Conservation (phyloP, 345 rosid species). For the Brassica juncea region DNA sequence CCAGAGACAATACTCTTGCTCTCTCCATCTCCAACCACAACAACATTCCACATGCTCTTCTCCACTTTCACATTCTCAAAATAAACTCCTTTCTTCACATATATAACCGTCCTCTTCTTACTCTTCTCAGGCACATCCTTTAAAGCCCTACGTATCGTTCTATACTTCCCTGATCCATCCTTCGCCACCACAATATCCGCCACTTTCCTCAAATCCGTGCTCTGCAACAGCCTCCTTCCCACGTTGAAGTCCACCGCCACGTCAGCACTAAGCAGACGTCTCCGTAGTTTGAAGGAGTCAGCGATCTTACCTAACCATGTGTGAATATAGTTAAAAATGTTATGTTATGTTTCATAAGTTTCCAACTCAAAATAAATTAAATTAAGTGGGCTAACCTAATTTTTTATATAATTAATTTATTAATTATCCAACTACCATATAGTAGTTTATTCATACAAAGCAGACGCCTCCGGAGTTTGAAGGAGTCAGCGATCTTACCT, state of each 20-base stretch:
- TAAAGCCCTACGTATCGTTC: constrained; percentile 58
- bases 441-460: neutral
- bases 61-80: constrained; percentile 65
- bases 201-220: constrained; percentile 50
- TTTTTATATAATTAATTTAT: neutral
- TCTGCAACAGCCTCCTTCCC: constrained; percentile 46
- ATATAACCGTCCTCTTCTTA: constrained; percentile 56
- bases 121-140: constrained; percentile 61
- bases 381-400: neutral
- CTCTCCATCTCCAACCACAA: constrained; percentile 76
- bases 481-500: constrained; percentile 3
- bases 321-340: neutral
- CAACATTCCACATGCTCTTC: constrained; percentile 72
- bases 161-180: constrained; percentile 75
- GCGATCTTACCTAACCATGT: constrained; percentile 36
- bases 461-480: neutral
- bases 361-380: neutral
- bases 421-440: neutral
- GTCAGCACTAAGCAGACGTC: constrained; percentile 49
- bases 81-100: constrained; percentile 77
- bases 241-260: constrained; percentile 4
- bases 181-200: constrained; percentile 70
- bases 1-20: constrained; percentile 58
- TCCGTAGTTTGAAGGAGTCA: constrained; percentile 48
- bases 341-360: neutral